Base-by-base conservation (phyloP, 345 rosid species). In the Turnera subulata region DNA sequence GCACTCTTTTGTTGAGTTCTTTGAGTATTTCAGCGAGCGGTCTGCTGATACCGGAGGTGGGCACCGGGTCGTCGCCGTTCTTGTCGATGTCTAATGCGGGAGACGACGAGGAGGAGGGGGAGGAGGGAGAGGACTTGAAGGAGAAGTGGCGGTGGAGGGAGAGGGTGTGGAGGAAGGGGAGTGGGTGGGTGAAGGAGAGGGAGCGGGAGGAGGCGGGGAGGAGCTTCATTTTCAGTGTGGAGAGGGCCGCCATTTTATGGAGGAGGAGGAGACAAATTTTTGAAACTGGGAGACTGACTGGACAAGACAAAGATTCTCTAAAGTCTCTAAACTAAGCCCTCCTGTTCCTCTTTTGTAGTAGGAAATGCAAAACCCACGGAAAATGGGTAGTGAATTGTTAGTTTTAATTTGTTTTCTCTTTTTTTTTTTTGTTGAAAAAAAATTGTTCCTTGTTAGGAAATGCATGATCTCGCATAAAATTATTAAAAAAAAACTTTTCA, bases 1-100 rank as follows among this genome's bases (percentile, higher is more conserved):
- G 91, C 66, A 88, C 86, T 59, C 76, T 84, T 74, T 83, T 85
- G 82, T 85, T 83, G 56, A 88, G 88, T 56, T 85, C 86, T 50
- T 76, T 83, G 53, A 88, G 93, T 67, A 85, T 73, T 66, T 82
- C 84, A 4, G 86, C 49, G 46, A 88, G 79, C 0, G 91, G 91
- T 26, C 90, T 71, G 68, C 88, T 75, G 63, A 85, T 76, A 55
- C 91, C 88, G 21, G 91, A 77, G 11, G 86, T 83, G 16, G 83
- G 86, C 6, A 83, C 73, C 7, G 59, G 58, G 45, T 72, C 69
- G 21, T 72, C 80, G 45, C 65, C 61, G 19, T 56, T 37, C 10
- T 19, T 17, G 15, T 66, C 61, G 23, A 24, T 16, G 42, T 49
- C 56, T 6, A 20, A 19, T 26, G 69, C 17, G 8, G 18, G 20